A percentile compares a stretch with the other conserved stretches of the same genome.
Conservation (phyloP, 2,329 filamentous ascomycete genomes). For the Fusarium duplospermum region DNA sequence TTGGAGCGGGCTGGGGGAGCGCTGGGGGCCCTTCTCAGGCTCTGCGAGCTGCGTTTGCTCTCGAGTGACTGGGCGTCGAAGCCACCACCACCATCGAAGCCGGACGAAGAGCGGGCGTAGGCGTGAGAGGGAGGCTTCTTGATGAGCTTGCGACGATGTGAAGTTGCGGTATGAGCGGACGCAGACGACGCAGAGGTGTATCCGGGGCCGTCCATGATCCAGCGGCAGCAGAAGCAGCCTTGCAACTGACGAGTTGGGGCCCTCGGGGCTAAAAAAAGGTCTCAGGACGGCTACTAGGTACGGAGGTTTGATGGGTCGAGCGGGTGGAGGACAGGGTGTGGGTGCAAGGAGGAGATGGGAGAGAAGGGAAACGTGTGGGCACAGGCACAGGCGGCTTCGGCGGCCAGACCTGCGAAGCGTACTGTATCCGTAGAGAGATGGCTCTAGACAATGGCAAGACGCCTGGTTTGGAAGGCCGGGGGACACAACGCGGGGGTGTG, state of each 20-base stretch:
- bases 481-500: constrained; percentile 37
- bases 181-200: constrained; percentile 46
- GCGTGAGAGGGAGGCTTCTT: constrained; percentile 69
- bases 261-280: constrained; percentile 43
- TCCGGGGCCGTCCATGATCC: constrained; percentile 62
- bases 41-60: constrained; percentile 73
- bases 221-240: constrained; percentile 41
- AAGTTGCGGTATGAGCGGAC: constrained; percentile 56
- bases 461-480: constrained; percentile 29
- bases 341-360: constrained; percentile 39
- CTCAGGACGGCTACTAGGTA: constrained; percentile 42
- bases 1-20: constrained; percentile 64
- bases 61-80: constrained; percentile 68
- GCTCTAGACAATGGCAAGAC: constrained; percentile 32
- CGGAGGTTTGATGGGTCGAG: constrained; percentile 42
- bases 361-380: constrained; percentile 1
- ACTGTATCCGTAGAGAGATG: neutral
- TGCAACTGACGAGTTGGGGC: constrained; percentile 31
- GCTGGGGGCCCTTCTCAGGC: constrained; percentile 70
- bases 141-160: constrained; percentile 70
- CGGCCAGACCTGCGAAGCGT: constrained; percentile 13
- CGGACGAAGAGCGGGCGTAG: constrained; percentile 60
- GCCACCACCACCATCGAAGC: constrained; percentile 58
- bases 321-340: constrained; percentile 43
- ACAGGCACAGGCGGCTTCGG: constrained; percentile 31